Base-by-base conservation (phyloP, 352 stramenopile genomes). In the Thraustochytrium striatum region DNA sequence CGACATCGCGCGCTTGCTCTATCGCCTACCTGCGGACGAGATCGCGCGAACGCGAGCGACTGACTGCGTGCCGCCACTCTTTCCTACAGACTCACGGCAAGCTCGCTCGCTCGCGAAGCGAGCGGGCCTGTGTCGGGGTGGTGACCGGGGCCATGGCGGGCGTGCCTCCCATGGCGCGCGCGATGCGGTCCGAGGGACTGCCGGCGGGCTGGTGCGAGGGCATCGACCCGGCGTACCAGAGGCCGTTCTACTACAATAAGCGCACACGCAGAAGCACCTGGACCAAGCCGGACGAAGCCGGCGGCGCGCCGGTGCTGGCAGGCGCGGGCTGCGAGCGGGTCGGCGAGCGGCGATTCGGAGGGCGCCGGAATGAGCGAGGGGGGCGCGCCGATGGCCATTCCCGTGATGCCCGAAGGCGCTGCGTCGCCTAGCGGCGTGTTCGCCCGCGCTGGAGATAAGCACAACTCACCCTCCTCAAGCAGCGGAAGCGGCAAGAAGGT, bases 231-330 rank as follows among this genome's bases (percentile, higher is more conserved):
- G 58, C 35, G 53, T 59, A 80, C 58, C 25, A 80, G 41, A 21
- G 70, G 25, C 38, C 55, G 58, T 80, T 59, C 58, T 80, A 80
- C 70, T 80, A 59, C 28, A 70, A 80, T 39, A 80, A 75, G 47
- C 79, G 58, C 21, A 80, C 55, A 28, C 55, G 70, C 16, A 32
- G 58, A 21, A 80, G 70, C 58, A 80, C 70, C 21, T 80, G 70
- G 70, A 80, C 70, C 2, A 61, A 32, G 33, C 53, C 70, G 33
- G 65, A 25, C 7, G 43, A 25, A 0, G 65, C 61, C 11, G 65
- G 25, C 44, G 11, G 11, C 5, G 7, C 44, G 50, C 19, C 44
- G 32, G 21, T 7, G 7, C 33, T 70, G 32, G 7, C 25, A 0
- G 59, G 38, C n/a, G 8, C 33, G 7, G 11, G 13, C 7, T 7